Evolutionary conservation across 1,284 basidiomycete species (phyloP).

Genomic region (Crepidotus sp.): DNA sequence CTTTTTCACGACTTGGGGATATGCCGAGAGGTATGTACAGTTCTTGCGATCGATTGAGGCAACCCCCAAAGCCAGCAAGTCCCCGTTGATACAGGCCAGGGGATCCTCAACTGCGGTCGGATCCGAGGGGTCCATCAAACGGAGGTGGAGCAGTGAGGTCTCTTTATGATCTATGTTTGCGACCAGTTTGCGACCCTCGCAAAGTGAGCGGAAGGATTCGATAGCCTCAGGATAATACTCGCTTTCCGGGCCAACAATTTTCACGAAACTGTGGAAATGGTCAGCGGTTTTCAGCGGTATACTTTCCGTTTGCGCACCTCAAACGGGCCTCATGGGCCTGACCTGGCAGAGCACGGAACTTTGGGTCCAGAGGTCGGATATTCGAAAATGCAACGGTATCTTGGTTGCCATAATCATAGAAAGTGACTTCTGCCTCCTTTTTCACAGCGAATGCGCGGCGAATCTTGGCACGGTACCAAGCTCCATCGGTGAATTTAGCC

Average conservation of each 20-base stretch:
- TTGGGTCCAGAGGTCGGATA: constrained; percentile 76
- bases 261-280: constrained; percentile 62
- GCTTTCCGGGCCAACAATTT: constrained; percentile 66
- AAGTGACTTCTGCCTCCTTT: constrained; percentile 82
- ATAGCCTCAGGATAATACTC: constrained; percentile 83
- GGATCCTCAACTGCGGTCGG: constrained; percentile 59
- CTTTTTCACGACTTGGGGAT: constrained; percentile 62
- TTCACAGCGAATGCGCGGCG: constrained; percentile 74
- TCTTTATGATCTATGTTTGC: constrained; percentile 87
- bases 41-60: constrained; percentile 73
- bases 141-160: constrained; percentile 69
- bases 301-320: constrained; percentile 37
- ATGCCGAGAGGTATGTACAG: constrained; percentile 64
- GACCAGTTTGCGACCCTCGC: constrained; percentile 82
- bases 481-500: constrained; percentile 82
- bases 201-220: constrained; percentile 75
- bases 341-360: constrained; percentile 78
- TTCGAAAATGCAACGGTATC: constrained; percentile 70
- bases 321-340: constrained; percentile 78
- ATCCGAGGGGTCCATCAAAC: constrained; percentile 79
- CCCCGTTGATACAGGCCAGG: constrained; percentile 74
- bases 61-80: constrained; percentile 72
- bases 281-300: constrained; percentile 2
- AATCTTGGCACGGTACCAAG: constrained; percentile 82
- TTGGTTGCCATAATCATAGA: constrained; percentile 88